These are phyloP conservation scores for Jaapia argillacea DNA, from an alignment of 768 basidiomycete species.

Conservation along the genomic window DNA sequence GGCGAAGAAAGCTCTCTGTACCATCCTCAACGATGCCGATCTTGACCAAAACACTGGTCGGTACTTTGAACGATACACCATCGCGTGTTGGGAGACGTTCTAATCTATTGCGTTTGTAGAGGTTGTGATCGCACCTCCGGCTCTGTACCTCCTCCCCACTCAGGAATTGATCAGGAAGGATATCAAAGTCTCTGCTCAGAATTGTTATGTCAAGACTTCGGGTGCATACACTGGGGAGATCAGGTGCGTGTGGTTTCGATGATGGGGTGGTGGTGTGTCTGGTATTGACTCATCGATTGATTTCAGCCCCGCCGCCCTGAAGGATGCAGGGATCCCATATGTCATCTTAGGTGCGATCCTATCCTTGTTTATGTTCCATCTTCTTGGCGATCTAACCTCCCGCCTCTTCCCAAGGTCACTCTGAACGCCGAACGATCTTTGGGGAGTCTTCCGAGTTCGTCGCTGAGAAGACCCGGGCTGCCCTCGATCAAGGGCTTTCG, in stretches of 20 bases:
- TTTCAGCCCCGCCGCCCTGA: constrained; percentile 69
- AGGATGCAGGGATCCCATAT: constrained; percentile 79
- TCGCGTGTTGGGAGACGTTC: too few species aligned
- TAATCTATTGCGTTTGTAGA: constrained; percentile 40
- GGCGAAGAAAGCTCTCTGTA: constrained; percentile 56
- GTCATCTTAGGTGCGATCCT: constrained; percentile 71
- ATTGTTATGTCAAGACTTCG: constrained; percentile 71
- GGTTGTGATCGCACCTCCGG: constrained; percentile 88
- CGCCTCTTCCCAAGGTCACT: constrained; percentile 55
- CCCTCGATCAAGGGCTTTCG: constrained; percentile 62
- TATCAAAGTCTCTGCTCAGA: constrained; percentile 83
- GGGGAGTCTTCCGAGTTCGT: constrained; percentile 77
- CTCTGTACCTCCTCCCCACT: constrained; percentile 77
- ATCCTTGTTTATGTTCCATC: neutral
- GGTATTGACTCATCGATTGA: too few species aligned
- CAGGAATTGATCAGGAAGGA: constrained; percentile 51
- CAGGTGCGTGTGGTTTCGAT: constrained; percentile 40
- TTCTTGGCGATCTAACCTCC: neutral
- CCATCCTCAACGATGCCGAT: constrained; percentile 66
- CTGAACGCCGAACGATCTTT: constrained; percentile 91
- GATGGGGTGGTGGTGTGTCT: too few species aligned
- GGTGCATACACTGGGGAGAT: constrained; percentile 98
- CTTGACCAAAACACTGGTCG: constrained; percentile 71
- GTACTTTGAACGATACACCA: constrained; percentile 11
- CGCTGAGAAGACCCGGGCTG: constrained; percentile 79